A percentile compares a stretch with the other conserved stretches of the same genome.
These are phyloP conservation scores for Yamadazyma ubonensis DNA, from an alignment of 805 yeast species.

Conservation along the genomic window DNA sequence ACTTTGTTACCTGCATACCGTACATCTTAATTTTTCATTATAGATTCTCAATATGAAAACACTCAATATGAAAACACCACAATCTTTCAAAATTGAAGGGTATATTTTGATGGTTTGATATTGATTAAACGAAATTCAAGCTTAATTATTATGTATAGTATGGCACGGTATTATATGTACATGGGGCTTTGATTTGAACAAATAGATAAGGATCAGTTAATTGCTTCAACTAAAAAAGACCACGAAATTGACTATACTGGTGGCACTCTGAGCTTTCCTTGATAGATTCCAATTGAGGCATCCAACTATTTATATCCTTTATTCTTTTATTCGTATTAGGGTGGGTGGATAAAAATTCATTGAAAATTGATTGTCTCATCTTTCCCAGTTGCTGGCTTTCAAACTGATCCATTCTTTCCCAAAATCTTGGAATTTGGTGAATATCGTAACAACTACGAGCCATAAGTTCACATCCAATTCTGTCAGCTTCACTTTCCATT, in stretches of 20 bases:
- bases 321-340: conserved; percentile 81
- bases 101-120: too few species aligned
- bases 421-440: conserved; percentile 65
- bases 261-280: conserved; percentile 27
- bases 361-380: conserved; percentile 26
- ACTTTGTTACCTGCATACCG: too few species aligned
- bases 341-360: conserved; percentile 81
- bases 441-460: conserved; percentile 86
- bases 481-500: conserved; percentile 96
- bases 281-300: conserved; percentile 53
- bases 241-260: conserved; percentile 11
- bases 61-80: too few species aligned
- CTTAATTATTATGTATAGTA: too few species aligned
- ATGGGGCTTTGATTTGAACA: too few species aligned
- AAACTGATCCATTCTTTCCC: conserved; percentile 72
- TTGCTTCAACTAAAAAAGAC: conserved; percentile 10
- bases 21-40: too few species aligned
- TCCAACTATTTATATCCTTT: conserved; percentile 64
- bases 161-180: too few species aligned
- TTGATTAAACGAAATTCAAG: too few species aligned
- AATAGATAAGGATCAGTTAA: too few species aligned
- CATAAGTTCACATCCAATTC: conserved; percentile 90
- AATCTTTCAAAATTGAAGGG: too few species aligned
- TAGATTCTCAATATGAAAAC: too few species aligned
- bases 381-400: conserved; percentile 43